phyloP scores from a whole-genome alignment of 805 yeast genomes.

The Isabelozyma gotoi region DNA sequence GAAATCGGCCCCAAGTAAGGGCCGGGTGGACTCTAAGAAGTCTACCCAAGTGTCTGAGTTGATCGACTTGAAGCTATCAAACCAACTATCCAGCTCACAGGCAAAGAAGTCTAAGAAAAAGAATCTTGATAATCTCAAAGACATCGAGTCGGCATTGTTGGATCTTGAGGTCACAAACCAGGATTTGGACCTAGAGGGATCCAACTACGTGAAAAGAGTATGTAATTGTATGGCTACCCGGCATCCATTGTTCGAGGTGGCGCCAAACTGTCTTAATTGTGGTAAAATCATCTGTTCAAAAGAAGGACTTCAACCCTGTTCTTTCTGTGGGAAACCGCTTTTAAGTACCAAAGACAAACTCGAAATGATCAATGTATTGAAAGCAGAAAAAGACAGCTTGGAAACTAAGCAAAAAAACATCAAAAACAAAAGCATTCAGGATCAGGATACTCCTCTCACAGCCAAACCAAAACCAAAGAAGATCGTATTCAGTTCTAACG shows the following conservation, averaged over 20 bases:
- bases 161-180: constrained; percentile 41
- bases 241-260: constrained; percentile 85
- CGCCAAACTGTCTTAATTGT: constrained; percentile 92
- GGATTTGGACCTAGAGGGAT: constrained; percentile 10
- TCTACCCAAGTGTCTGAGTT: constrained; percentile 50
- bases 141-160: constrained; percentile 61
- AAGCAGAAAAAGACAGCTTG: constrained; percentile 49
- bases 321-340: constrained; percentile 72
- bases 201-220: constrained; percentile 18
- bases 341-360: constrained; percentile 60
- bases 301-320: constrained; percentile 90
- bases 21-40: constrained; percentile 6
- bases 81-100: constrained; percentile 15
- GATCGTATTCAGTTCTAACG: constrained; percentile 52
- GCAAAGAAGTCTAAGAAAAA: constrained; percentile 38
- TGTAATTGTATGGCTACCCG: constrained; percentile 87
- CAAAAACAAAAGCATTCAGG: constrained; percentile 13
- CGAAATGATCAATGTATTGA: constrained; percentile 54
- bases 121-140: constrained; percentile 58
- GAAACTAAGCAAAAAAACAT: constrained; percentile 14
- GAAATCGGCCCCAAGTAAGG: constrained; percentile 8
- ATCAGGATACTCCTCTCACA: constrained; percentile 8
- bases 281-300: constrained; percentile 90
- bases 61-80: constrained; percentile 37
- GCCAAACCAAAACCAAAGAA: constrained; percentile 42